These are phyloP conservation scores for Phytophthora pisi DNA, from an alignment of 352 stramenopile genomes.

Conservation along the genomic window DNA sequence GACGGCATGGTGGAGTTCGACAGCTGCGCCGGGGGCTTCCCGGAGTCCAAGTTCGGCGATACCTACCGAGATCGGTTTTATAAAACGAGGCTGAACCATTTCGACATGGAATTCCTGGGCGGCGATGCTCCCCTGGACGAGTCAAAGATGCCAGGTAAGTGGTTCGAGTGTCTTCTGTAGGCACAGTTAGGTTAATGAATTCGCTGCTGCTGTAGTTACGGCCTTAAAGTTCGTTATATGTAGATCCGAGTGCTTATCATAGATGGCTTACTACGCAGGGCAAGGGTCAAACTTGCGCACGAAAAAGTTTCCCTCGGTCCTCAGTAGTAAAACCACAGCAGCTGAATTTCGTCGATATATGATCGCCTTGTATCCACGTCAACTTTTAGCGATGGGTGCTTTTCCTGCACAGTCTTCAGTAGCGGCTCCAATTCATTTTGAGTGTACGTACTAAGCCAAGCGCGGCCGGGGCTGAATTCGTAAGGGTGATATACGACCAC, in stretches of 20 bases:
- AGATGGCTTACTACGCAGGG: too few species aligned
- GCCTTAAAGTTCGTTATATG: too few species aligned
- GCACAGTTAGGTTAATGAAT: too few species aligned
- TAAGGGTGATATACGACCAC: neutral
- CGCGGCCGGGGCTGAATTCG: neutral
- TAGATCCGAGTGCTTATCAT: too few species aligned
- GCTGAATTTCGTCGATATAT: neutral
- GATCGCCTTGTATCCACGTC: neutral
- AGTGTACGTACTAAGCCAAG: neutral
- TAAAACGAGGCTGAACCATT: conserved; percentile 56
- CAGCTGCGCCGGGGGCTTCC: conserved; percentile 31
- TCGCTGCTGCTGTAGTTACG: too few species aligned
- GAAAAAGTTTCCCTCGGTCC: too few species aligned
- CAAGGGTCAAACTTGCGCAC: too few species aligned
- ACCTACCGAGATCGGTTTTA: conserved; percentile 51
- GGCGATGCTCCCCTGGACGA: conserved; percentile 45
- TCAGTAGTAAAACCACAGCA: neutral
- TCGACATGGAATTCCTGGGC: conserved; percentile 53
- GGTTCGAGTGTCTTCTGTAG: conserved; percentile 63
- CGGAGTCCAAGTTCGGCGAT: conserved; percentile 34
- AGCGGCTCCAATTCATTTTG: neutral
- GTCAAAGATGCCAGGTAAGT: conserved; percentile 58
- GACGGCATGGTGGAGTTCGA: conserved; percentile 38
- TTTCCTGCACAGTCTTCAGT: neutral
- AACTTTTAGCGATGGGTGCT: conserved; percentile 1